Evolutionary conservation across 176 grass and related monocot species (phyloP), one percentile per base, ranked within the genome.

Genomic region (Paspalum vaginatum): DNA sequence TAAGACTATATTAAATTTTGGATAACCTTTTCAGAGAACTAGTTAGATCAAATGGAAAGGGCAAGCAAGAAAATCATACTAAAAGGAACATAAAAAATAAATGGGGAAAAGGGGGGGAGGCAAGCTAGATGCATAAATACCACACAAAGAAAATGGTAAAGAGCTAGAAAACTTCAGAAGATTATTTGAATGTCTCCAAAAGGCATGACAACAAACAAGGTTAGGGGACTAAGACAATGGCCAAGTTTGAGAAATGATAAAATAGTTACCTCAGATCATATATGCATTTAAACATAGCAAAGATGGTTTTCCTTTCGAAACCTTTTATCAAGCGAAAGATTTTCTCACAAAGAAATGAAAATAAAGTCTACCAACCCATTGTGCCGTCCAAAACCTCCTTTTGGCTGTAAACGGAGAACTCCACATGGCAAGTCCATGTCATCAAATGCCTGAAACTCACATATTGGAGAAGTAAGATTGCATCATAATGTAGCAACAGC

Each of bases 391-490:
- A 85, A 88, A 27, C 91, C 95, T 78, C 95, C 95, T 92, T 91
- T 98, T 75, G 87, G 92, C 70, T 98, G 91, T 68, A 98, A 61
- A 58, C 85, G 83, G 73, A 94, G 95, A 88, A 98, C 92, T 74
- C 92, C 88, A 62, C 95, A 98, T 78, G 95, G 85, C 45, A 98
- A 84, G 59, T 94, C 91, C 65, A 74, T 83, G 85, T 98, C 95
- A 87, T 98, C 92, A 78, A 74, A 89, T 79, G 87, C 89, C 92
- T 98, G 76, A 75, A 82, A 75, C 59, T 87, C 72, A 73, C 11
- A 83, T 4, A 80, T 59, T 16, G 74, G 12, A 79, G 51, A 84
- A 74, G 13, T 75, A 61, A 75, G 52, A 68, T 74, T 74, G 12
- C 18, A 10, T 12, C 25, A 22, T 61, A 79, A 79, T 7, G 18